Conservation (phyloP, 805 yeast species). For the Saccharomycopsis sp. region DNA sequence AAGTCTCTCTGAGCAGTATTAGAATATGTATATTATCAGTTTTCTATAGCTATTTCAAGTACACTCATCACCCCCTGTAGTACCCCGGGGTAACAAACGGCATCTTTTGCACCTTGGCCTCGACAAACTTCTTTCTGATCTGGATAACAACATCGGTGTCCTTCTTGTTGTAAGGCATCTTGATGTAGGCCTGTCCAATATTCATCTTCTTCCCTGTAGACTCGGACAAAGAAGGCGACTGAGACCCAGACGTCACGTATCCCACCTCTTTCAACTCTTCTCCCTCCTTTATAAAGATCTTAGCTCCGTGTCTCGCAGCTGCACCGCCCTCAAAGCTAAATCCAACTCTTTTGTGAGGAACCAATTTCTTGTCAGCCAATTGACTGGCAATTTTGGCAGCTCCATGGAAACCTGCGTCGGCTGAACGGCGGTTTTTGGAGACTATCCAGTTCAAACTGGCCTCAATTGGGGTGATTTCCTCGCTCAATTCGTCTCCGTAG, state of each 20-base stretch:
- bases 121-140: slow-evolving; percentile 77
- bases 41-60: too few species aligned
- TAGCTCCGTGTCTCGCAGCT: slow-evolving; percentile 80
- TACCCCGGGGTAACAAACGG: slow-evolving; percentile 79
- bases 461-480: slow-evolving; percentile 76
- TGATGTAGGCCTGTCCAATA: slow-evolving; percentile 86
- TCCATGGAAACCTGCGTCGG: slow-evolving; percentile 63
- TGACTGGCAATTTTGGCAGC: slow-evolving; percentile 61
- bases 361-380: slow-evolving; percentile 54
- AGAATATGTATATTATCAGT: too few species aligned
- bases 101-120: slow-evolving; percentile 69
- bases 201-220: slow-evolving; percentile 44
- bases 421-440: slow-evolving; percentile 67
- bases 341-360: slow-evolving; percentile 66
- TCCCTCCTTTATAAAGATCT: slow-evolving; percentile 44
- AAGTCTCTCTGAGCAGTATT: too few species aligned
- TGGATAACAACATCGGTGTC: slow-evolving; percentile 70
- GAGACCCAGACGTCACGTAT: slow-evolving; percentile 51
- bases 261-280: slow-evolving; percentile 43
- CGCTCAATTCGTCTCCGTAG: slow-evolving; percentile 87
- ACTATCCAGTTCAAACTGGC: slow-evolving; percentile 87
- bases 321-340: slow-evolving; percentile 67
- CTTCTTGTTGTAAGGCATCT: slow-evolving; percentile 60
- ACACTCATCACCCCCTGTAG: slow-evolving; percentile 40
- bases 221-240: slow-evolving; percentile 60